These are phyloP conservation scores for Apostasia shenzhenica DNA, from an alignment of 106 monocot species.

Conservation along the genomic window DNA sequence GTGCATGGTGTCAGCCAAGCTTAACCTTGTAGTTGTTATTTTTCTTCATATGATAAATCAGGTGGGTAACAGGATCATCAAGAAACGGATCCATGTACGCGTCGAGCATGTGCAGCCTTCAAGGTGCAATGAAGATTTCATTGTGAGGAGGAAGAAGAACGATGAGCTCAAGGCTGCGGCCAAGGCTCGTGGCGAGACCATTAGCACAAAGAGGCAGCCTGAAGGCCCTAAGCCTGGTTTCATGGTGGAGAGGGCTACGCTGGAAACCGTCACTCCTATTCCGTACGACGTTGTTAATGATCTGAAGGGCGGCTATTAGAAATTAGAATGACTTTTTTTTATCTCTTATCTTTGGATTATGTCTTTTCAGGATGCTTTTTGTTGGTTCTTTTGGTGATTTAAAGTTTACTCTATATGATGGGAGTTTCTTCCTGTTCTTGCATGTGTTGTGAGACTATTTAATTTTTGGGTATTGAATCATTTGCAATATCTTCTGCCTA, in stretches of 20 bases:
- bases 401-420: no score
- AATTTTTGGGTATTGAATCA: no score
- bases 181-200: conserved; percentile 53
- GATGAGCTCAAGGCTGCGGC: conserved; percentile 56
- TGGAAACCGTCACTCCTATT: conserved; percentile 70
- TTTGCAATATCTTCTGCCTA: no score
- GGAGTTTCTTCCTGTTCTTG: no score
- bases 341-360: background rate
- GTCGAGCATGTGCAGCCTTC: conserved; percentile 65
- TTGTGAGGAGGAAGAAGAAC: conserved; percentile 41
- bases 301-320: conserved; percentile 68
- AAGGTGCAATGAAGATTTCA: conserved; percentile 60
- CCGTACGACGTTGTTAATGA: conserved; percentile 81
- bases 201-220: conserved; percentile 69
- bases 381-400: no score
- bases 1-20: no score
- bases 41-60: conserved; percentile 1
- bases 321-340: background rate
- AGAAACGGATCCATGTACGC: conserved; percentile 61
- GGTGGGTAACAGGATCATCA: conserved; percentile 69
- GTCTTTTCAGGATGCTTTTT: no score
- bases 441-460: no score
- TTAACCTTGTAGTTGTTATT: no score
- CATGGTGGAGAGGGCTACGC: conserved; percentile 64
- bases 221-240: conserved; percentile 67